Conservation (phyloP, 176 grass and related monocot genomes). For the Secale cereale region DNA sequence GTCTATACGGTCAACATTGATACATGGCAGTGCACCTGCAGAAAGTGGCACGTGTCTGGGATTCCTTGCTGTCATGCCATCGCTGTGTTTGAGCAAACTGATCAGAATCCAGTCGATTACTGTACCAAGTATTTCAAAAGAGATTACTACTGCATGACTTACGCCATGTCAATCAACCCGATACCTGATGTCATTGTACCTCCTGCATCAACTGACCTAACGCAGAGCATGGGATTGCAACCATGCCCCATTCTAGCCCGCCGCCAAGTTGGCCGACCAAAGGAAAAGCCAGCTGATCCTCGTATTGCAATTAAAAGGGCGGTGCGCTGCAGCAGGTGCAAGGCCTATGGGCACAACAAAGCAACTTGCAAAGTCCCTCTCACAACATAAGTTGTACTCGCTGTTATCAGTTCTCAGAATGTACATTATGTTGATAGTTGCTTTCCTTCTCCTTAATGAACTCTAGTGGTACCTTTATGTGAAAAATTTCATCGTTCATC, state of each 20-base stretch:
- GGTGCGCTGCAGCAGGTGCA: conserved; percentile 56
- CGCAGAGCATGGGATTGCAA: conserved; percentile 3
- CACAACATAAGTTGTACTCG: not conserved
- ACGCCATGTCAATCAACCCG: conserved; percentile 58
- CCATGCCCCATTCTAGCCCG: conserved; percentile 47
- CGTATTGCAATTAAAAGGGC: conserved; percentile 58
- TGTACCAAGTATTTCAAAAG: conserved; percentile 66
- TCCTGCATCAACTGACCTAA: conserved; percentile 24
- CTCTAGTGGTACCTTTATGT: not conserved
- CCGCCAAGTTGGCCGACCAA: conserved; percentile 54
- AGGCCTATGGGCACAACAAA: conserved; percentile 72
- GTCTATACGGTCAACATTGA: conserved; percentile 58
- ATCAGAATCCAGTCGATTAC: conserved; percentile 48
- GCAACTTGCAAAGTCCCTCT: conserved; percentile 61
- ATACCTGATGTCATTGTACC: conserved; percentile 61
- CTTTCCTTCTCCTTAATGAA: conserved; percentile 6
- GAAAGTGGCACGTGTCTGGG: conserved; percentile 58
- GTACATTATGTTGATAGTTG: conserved; percentile 26
- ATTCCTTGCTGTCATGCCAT: conserved; percentile 67
- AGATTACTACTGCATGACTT: conserved; percentile 56
- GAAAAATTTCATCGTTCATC: no score
- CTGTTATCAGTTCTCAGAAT: conserved; percentile 11
- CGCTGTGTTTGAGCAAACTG: conserved; percentile 45
- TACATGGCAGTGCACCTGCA: conserved; percentile 67
- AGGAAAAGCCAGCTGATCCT: conserved; percentile 67